Conservation (phyloP, 805 yeast species). For the Wickerhamomyces ciferrii region DNA sequence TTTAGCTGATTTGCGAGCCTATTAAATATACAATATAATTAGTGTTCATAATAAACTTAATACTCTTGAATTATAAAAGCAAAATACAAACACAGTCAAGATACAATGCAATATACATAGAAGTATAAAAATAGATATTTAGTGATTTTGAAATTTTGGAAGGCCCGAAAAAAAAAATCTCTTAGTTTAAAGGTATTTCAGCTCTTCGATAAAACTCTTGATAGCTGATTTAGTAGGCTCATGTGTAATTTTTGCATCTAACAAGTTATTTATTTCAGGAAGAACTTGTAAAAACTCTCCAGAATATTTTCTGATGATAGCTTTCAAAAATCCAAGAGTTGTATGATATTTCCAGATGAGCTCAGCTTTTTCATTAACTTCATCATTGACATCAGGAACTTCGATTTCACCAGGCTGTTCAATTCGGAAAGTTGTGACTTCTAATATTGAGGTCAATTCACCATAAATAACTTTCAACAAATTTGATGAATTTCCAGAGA, state of each 20-base stretch:
- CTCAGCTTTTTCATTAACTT: constrained; percentile 28
- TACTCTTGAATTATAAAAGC: no score
- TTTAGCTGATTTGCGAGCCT: no score
- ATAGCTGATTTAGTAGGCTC: constrained; percentile 24
- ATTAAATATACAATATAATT: no score
- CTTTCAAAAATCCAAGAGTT: constrained; percentile 30
- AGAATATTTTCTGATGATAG: constrained; percentile 37
- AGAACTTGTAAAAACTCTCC: constrained; percentile 31
- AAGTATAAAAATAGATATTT: no score
- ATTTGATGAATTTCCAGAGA: constrained; percentile 13
- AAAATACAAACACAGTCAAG: no score
- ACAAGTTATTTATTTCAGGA: constrained; percentile 27
- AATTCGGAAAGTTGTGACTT: constrained; percentile 3
- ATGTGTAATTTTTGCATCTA: constrained; percentile 27
- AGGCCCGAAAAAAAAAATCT: no score
- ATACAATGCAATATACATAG: no score
- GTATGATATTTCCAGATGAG: constrained; percentile 37
- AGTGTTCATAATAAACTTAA: no score
- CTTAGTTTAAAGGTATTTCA: constrained; percentile 14
- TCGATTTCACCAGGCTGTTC: constrained; percentile 16
- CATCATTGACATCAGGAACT: constrained; percentile 20
- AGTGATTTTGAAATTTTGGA: no score
- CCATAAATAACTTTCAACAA: constrained; percentile 25
- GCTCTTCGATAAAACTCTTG: constrained; percentile 28
- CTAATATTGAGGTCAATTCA: not conserved